These are phyloP conservation scores for Rhizomucor pusillus DNA, from an alignment of 371 early-diverging fungal genomes.

Conservation along the genomic window DNA sequence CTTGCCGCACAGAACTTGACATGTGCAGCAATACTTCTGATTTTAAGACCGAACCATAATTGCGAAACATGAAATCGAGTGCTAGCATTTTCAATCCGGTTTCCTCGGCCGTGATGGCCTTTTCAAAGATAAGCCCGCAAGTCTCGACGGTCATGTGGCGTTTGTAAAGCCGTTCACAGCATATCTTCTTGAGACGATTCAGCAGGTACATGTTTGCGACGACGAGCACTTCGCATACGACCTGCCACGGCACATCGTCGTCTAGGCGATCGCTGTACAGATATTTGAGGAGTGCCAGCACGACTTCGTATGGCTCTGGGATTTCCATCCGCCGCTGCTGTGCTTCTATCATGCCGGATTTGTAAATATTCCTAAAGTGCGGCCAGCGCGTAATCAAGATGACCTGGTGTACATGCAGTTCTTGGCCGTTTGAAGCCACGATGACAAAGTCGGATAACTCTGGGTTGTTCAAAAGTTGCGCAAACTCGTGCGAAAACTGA, in stretches of 20 bases:
- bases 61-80: constrained; percentile 54
- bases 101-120: constrained; percentile 56
- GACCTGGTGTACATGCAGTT: constrained; percentile 62
- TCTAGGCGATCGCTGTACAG: constrained; percentile 67
- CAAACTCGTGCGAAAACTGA: constrained; percentile 45
- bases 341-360: constrained; percentile 68
- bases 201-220: constrained; percentile 66
- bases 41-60: constrained; percentile 55
- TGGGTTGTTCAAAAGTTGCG: constrained; percentile 51
- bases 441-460: constrained; percentile 66
- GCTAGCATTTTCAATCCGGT: constrained; percentile 50
- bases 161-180: constrained; percentile 49
- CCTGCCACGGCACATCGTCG: constrained; percentile 38
- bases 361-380: constrained; percentile 62
- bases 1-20: constrained; percentile 30
- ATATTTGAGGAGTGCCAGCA: constrained; percentile 59
- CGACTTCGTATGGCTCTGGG: constrained; percentile 57
- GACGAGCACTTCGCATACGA: constrained; percentile 56
- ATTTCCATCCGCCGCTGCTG: constrained; percentile 53
- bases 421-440: constrained; percentile 41
- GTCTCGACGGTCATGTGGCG: constrained; percentile 48
- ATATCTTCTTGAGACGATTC: constrained; percentile 58
- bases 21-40: constrained; percentile 47
- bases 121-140: constrained; percentile 58
- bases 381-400: constrained; percentile 72